Base-by-base conservation (phyloP, 441 rosid genomes). In the Isatis lusitanica region DNA sequence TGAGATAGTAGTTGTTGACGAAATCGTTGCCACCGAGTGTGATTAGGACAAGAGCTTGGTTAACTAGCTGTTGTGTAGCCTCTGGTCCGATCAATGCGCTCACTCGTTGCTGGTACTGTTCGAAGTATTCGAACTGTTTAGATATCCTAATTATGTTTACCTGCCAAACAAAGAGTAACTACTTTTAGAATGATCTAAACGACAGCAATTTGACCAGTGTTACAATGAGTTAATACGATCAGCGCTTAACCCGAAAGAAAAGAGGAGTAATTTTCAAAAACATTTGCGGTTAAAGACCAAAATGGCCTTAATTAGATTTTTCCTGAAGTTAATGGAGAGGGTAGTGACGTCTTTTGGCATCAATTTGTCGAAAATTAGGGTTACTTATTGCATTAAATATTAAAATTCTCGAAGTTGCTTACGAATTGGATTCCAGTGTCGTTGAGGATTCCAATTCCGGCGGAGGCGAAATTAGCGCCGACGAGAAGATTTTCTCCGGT, bases 381-480 rank as follows among this genome's bases (percentile, higher is more conserved):
- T 69, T 58, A 58, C 15, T n/a, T n/a, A 4, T 13, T 55, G 71
- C 30, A 35, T 5, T 24, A 24, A 4, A 2, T 18, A 17, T 26
- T 5, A 39, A n/a, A 31, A 44, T 1, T 15, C 0, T 31, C 7
- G 42, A 38, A 63, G n/a, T 50, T 15, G 70, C 88, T 80, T 85
- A 92, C 99, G 68, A 94, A 92, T 74, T 94, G 99, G 62, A 87
- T 10, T 74, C 99, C 98, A 39, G 99, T 94, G 77, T 94, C 99
- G 24, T 94, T 90, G 59, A 94, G 96, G 68, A 94, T 86, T 51
- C 99, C 99, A 47, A 92, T 90, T 40, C 99, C 99, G 10, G 99
- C 98, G 1, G 98, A 94, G 74, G 99, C 98, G 24, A 94, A 94
- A 62, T 94, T 94, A 64, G 99, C 99, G 46, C 99, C 98, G 8